Conservation (phyloP, 2,329 filamentous ascomycete genomes). For the Aspergillus phoenicis region DNA sequence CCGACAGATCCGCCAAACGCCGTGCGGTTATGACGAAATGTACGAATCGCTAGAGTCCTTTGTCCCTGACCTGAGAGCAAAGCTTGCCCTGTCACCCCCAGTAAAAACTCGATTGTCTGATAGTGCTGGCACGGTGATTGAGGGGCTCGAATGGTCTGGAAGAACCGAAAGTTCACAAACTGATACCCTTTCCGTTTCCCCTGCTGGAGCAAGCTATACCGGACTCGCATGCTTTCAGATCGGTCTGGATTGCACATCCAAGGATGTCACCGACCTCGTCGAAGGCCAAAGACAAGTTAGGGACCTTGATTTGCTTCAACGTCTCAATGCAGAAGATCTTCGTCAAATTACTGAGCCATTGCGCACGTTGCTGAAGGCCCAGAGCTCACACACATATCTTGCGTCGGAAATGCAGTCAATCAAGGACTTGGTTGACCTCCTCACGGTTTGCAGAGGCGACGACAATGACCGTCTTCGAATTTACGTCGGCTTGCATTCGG, state of each 20-base stretch:
- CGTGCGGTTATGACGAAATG: slow-evolving; percentile 4
- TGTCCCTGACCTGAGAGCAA: slow-evolving; percentile 10
- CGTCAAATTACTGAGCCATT: slow-evolving; percentile 21
- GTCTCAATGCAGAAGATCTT: slow-evolving; percentile 22
- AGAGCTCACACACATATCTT: neutral
- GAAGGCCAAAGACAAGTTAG: slow-evolving; percentile 26
- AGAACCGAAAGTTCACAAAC: slow-evolving; percentile 15
- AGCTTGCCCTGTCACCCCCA: slow-evolving; percentile 11
- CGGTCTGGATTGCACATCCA: slow-evolving; percentile 24
- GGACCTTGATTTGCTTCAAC: slow-evolving; percentile 27
- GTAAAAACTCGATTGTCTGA: neutral
- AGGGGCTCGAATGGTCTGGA: slow-evolving; percentile 18
- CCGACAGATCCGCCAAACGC: neutral
- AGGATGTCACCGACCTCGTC: slow-evolving; percentile 28
- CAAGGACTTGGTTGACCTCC: slow-evolving; percentile 14
- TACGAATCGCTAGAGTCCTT: slow-evolving; percentile 14
- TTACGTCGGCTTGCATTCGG: slow-evolving; percentile 27
- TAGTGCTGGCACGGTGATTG: slow-evolving; percentile 16
- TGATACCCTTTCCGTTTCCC: slow-evolving; percentile 26
- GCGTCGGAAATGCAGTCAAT: neutral
- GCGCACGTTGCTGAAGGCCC: slow-evolving; percentile 17
- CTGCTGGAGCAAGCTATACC: slow-evolving; percentile 24
- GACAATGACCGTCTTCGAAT: slow-evolving; percentile 18
- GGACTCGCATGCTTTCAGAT: slow-evolving; percentile 34
- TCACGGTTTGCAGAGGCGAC: slow-evolving; percentile 8